Evolutionary conservation across 345 rosid species (phyloP).

Genomic region (Euphorbia tirucalli): DNA sequence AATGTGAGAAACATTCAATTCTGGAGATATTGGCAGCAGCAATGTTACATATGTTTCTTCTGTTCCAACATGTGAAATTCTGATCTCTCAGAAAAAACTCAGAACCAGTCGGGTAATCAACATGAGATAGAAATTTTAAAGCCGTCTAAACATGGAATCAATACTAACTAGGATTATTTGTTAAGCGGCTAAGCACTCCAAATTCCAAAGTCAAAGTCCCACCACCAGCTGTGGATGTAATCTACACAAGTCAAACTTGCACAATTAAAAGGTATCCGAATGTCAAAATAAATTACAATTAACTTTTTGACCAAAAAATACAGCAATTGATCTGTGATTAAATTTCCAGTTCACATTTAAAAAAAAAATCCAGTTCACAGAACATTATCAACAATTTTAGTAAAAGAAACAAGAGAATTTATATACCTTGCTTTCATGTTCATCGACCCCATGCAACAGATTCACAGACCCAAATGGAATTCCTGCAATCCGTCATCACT

Average conservation of each 20-base stretch:
- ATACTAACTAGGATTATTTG: slow-evolving; percentile 83
- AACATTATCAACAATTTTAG: neutral
- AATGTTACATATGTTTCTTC: neutral
- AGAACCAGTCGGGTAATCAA: neutral
- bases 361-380: slow-evolving; percentile 1
- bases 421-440: slow-evolving; percentile 92
- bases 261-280: slow-evolving; percentile 12
- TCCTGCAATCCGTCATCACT: slow-evolving; percentile 48
- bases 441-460: slow-evolving; percentile 86
- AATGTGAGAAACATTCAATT: neutral
- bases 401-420: slow-evolving; percentile 9
- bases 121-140: neutral
- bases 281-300: neutral
- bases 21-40: neutral
- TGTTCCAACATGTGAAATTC: neutral
- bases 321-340: neutral
- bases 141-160: neutral
- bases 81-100: neutral
- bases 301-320: neutral
- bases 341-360: slow-evolving; percentile 6
- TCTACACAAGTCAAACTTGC: slow-evolving; percentile 42
- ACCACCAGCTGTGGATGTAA: slow-evolving; percentile 99
- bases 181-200: slow-evolving; percentile 87
- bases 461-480: slow-evolving; percentile 97
- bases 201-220: slow-evolving; percentile 97